Percentiles rank a stretch among this genome's conserved stretches.
Evolutionary conservation across 345 rosid genomes (phyloP).

Genomic region (Eucalyptus curtisii): DNA sequence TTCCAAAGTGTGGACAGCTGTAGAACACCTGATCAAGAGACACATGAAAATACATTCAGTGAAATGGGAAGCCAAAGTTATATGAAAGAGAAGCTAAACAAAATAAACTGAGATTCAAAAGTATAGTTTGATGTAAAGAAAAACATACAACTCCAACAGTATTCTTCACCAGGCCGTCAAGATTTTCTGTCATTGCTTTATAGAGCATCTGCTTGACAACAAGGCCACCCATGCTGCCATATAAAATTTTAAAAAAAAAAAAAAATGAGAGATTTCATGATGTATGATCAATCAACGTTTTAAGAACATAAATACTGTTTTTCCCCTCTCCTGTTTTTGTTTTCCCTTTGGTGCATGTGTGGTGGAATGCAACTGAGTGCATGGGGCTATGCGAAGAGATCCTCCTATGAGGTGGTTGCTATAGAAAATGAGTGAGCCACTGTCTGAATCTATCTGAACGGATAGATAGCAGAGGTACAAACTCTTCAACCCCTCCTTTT

Average conservation of each 20-base stretch:
- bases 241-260: neutral
- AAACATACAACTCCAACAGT: constrained; percentile 81
- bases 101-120: neutral
- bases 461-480: neutral
- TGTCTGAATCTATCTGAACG: neutral
- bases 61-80: neutral
- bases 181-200: constrained; percentile 78
- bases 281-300: neutral
- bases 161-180: constrained; percentile 68
- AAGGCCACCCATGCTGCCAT: constrained; percentile 92
- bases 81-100: neutral
- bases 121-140: neutral
- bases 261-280: neutral
- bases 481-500: neutral
- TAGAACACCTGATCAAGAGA: constrained; percentile 55
- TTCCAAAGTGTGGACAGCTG: constrained; percentile 98
- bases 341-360: neutral
- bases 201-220: constrained; percentile 90
- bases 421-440: neutral
- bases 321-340: neutral
- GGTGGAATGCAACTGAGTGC: neutral
- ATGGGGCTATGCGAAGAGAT: neutral
- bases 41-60: neutral
- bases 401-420: neutral
- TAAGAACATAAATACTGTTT: neutral